These are phyloP conservation scores for Colletotrichum sp. DNA, from an alignment of 2,329 filamentous ascomycete genomes.

Conservation along the genomic window DNA sequence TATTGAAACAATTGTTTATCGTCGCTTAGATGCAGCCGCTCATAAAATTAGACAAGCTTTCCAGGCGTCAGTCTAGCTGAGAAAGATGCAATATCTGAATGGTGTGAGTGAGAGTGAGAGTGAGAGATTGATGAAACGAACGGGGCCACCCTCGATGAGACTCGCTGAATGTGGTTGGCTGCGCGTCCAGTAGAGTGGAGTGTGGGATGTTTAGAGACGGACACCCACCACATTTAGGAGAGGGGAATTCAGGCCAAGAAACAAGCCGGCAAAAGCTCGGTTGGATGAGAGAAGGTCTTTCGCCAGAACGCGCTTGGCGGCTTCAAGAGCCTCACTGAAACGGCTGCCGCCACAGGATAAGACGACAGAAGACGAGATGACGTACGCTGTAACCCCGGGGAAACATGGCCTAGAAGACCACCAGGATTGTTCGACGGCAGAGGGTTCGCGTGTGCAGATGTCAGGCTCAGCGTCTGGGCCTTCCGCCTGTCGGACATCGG, in stretches of 20 bases:
- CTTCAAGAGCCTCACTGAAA: constrained; percentile 7
- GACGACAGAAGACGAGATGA: constrained; percentile 11
- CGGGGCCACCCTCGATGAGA: neutral
- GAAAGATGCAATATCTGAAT: neutral
- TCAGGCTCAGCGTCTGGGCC: neutral
- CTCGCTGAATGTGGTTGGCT: neutral
- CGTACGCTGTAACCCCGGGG: neutral
- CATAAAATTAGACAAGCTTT: neutral
- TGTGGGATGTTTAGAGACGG: neutral
- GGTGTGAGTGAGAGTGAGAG: neutral
- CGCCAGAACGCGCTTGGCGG: neutral
- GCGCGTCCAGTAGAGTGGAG: neutral
- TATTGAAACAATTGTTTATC: neutral
- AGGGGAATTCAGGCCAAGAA: neutral
- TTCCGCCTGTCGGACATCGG: neutral
- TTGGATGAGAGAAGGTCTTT: neutral
- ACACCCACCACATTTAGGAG: neutral
- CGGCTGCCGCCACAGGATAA: constrained; percentile 1
- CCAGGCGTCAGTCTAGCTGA: neutral
- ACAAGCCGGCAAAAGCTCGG: neutral
- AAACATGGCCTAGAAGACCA: neutral
- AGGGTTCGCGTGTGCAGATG: neutral
- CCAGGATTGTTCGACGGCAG: neutral
- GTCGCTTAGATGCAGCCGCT: neutral
- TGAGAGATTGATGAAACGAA: constrained; percentile 3